phyloP scores from a whole-genome alignment of 257 asterid genomes.

The Rauvolfia tetraphylla region DNA sequence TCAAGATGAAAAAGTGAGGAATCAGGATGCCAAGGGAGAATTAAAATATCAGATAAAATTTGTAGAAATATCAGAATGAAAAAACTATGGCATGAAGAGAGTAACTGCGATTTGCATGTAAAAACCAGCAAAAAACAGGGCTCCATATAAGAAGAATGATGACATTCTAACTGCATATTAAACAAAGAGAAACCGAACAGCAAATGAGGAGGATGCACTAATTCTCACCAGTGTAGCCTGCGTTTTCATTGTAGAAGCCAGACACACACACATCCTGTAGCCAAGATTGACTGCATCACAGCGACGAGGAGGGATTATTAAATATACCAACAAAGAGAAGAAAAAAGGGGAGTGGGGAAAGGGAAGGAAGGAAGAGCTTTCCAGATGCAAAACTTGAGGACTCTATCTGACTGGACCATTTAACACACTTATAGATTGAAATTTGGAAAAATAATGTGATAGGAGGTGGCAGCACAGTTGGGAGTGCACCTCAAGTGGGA shows the following conservation, averaged over 20 bases:
- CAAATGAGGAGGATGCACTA: conserved; percentile 6
- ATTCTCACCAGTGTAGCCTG: conserved; percentile 79
- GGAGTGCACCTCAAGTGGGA: background rate
- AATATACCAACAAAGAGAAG: background rate
- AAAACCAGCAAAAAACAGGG: background rate
- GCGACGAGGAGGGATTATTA: background rate
- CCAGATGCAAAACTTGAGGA: background rate
- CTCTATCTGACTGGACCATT: background rate
- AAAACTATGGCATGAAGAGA: background rate
- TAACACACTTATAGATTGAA: background rate
- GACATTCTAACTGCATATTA: background rate
- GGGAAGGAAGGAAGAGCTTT: background rate
- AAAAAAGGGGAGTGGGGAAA: background rate
- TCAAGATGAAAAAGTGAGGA: background rate
- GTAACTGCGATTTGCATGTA: background rate
- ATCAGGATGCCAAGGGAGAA: background rate
- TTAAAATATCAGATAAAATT: background rate
- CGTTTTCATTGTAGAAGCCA: conserved; percentile 47
- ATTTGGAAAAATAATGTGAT: background rate
- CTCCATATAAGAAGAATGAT: background rate
- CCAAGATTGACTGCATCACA: conserved; percentile 45
- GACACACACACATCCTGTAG: conserved; percentile 53
- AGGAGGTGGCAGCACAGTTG: background rate
- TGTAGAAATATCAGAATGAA: background rate
- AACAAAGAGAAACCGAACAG: background rate